Evolutionary conservation across 768 basidiomycete genomes (phyloP).

Genomic region (Mycena venus): DNA sequence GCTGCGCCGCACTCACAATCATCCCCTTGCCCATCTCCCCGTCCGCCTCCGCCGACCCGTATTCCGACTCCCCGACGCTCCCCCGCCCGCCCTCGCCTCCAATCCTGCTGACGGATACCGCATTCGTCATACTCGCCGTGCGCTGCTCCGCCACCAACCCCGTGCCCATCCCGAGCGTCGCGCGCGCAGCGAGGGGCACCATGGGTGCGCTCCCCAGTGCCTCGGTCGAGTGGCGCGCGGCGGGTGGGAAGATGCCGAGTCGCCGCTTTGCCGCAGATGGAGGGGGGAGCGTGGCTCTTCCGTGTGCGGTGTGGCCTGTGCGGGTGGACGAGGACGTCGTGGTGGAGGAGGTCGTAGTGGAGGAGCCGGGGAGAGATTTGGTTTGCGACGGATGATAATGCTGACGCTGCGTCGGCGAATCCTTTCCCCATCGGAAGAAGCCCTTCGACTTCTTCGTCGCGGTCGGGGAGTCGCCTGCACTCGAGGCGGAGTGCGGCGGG

Average conservation of each 20-base stretch:
- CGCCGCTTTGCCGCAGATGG: not conserved
- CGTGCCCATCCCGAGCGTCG: not conserved
- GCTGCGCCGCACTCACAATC: slow-evolving; percentile 20
- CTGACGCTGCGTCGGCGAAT: too few species aligned
- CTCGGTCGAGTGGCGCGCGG: slow-evolving; percentile 15
- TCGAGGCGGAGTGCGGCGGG: not conserved
- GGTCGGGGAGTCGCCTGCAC: not conserved
- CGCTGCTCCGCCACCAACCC: slow-evolving; percentile 9
- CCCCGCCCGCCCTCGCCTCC: not conserved
- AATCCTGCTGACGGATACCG: too few species aligned
- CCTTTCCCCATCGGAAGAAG: slow-evolving; percentile 15
- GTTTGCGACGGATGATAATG: too few species aligned
- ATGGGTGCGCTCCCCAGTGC: slow-evolving; percentile 14
- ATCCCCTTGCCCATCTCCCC: slow-evolving; percentile 12
- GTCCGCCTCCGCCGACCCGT: not conserved
- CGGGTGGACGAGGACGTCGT: not conserved
- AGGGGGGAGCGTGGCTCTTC: too few species aligned
- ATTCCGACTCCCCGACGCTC: not conserved
- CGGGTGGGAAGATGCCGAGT: not conserved
- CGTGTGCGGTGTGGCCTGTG: not conserved
- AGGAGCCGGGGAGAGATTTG: not conserved
- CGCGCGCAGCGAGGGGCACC: not conserved
- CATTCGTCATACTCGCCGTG: slow-evolving; percentile 18
- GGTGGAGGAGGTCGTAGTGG: not conserved
- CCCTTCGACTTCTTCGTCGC: not conserved